phyloP scores from a whole-genome alignment of 345 rosid genomes.

The Euphorbia lathyris region DNA sequence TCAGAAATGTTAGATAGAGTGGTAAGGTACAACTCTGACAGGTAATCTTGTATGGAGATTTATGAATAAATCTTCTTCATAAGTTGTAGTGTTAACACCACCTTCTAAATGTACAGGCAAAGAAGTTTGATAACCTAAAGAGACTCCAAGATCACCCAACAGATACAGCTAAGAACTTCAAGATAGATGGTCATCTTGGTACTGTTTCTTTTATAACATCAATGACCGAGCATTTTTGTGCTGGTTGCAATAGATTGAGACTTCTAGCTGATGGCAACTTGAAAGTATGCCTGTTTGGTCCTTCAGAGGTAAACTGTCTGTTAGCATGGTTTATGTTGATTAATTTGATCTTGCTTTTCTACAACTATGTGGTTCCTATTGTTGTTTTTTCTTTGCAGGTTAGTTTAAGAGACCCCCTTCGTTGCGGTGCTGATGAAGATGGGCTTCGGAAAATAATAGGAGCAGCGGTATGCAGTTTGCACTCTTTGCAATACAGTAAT shows the following conservation, averaged over 20 bases:
- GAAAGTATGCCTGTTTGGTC: conserved; percentile 98
- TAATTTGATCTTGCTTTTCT: background rate
- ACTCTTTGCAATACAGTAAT: background rate
- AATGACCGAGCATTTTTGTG: conserved; percentile 95
- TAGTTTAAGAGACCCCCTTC: conserved; percentile 90
- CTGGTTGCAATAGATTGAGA: conserved; percentile 95
- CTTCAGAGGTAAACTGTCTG: conserved; percentile 63
- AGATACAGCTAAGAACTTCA: conserved; percentile 91
- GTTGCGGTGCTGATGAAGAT: conserved; percentile 62
- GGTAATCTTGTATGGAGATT: conserved; percentile 21
- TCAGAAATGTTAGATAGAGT: conserved; percentile 81
- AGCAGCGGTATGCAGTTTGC: conserved; percentile 62
- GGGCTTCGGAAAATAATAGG: conserved; percentile 77
- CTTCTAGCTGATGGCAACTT: conserved; percentile 97
- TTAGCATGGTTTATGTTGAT: background rate
- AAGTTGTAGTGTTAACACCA: conserved; percentile 13
- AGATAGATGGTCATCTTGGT: conserved; percentile 76
- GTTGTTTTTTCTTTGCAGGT: conserved; percentile 46
- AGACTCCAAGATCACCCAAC: conserved; percentile 75
- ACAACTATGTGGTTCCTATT: no score
- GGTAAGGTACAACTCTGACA: conserved; percentile 70
- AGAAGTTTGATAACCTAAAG: conserved; percentile 45
- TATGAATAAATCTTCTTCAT: background rate
- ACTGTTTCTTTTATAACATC: conserved; percentile 93
- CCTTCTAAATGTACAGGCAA: conserved; percentile 39